A percentile compares a stretch with the other conserved stretches of the same genome.
Evolutionary conservation across 2,329 filamentous ascomycete species (phyloP).

Genomic region (Ophiocordyceps camponoti-floridani): DNA sequence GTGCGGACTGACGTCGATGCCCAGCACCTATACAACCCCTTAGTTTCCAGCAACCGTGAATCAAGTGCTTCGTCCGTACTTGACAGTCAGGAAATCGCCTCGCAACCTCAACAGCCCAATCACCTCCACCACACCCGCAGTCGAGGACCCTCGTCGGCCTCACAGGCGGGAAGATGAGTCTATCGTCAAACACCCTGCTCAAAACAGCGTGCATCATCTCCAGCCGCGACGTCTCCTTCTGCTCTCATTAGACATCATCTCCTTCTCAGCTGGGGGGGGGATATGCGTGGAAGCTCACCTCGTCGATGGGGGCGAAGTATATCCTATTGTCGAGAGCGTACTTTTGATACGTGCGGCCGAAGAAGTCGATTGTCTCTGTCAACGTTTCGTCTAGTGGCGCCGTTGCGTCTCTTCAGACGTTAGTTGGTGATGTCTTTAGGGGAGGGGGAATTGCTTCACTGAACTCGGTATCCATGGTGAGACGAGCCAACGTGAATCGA

Average conservation of each 20-base stretch:
- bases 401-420: slow-evolving; percentile 23
- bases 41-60: neutral
- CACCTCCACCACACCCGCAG: slow-evolving; percentile 53
- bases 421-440: neutral
- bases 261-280: neutral
- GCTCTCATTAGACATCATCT: neutral
- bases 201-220: slow-evolving; percentile 46
- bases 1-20: slow-evolving; percentile 54
- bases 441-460: neutral
- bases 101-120: slow-evolving; percentile 54
- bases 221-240: slow-evolving; percentile 53
- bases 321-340: slow-evolving; percentile 45
- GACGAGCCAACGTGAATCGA: neutral
- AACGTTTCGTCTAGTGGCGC: slow-evolving; percentile 38
- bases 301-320: slow-evolving; percentile 54
- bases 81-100: slow-evolving; percentile 44
- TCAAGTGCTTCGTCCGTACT: slow-evolving; percentile 19
- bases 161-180: slow-evolving; percentile 53
- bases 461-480: neutral
- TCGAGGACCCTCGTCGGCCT: slow-evolving; percentile 44
- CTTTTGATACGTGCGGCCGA: slow-evolving; percentile 49
- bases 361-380: slow-evolving; percentile 38
- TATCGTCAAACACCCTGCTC: slow-evolving; percentile 43
- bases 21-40: slow-evolving; percentile 37
- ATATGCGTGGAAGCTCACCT: slow-evolving; percentile 35